Conservation (phyloP, 306 rosid species). For the Vicia sativa region DNA sequence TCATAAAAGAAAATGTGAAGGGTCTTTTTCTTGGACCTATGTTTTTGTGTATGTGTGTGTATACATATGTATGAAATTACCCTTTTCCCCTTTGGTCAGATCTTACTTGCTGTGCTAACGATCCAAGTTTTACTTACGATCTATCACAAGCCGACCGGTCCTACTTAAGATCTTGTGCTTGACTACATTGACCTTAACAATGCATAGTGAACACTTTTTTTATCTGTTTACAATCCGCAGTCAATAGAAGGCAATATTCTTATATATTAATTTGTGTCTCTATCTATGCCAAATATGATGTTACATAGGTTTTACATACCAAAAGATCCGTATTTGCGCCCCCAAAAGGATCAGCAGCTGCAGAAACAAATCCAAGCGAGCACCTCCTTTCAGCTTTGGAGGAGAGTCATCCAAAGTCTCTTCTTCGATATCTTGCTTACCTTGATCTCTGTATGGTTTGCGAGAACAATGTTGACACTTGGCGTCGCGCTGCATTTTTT, state of each 20-base stretch:
- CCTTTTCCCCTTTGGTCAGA: too few species aligned
- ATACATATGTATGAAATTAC: too few species aligned
- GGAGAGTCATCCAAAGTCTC: constrained; percentile 76
- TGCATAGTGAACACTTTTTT: constrained; percentile 8
- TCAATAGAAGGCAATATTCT: constrained; percentile 23
- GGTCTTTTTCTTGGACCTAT: too few species aligned
- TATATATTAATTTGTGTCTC: constrained; percentile 29
- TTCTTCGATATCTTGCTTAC: constrained; percentile 89
- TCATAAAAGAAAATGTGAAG: too few species aligned
- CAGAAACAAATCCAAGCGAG: constrained; percentile 96
- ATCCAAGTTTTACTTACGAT: too few species aligned
- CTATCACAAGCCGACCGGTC: too few species aligned
- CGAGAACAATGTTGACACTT: constrained; percentile 86
- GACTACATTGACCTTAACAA: neutral
- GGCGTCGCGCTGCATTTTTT: constrained; percentile 96
- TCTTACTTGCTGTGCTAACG: too few species aligned
- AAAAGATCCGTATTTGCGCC: constrained; percentile 90
- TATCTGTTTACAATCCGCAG: constrained; percentile 1
- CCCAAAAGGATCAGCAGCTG: constrained; percentile 98
- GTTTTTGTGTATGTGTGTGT: too few species aligned
- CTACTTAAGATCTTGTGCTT: too few species aligned
- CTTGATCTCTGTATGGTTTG: constrained; percentile 94
- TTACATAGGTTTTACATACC: constrained; percentile 73
- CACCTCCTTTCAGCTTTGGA: constrained; percentile 91
- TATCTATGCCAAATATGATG: constrained; percentile 38